phyloP scores from a whole-genome alignment of 306 rosid species.

The Phaseolus lunatus region DNA sequence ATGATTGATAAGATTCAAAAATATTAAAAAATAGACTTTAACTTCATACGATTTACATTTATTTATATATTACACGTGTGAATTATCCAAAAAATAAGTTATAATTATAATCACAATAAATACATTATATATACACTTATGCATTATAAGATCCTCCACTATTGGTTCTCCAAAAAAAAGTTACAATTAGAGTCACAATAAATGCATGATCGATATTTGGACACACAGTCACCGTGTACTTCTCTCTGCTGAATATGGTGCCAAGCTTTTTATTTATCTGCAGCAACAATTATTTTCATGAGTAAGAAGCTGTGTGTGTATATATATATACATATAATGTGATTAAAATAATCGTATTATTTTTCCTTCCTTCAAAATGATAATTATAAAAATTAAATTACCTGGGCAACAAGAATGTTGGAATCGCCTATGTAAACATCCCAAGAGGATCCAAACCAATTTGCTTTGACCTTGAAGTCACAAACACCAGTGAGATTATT shows the following conservation, averaged over 20 bases:
- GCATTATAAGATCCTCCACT: no score
- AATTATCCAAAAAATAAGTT: no score
- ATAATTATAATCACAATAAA: no score
- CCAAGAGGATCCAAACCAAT: conserved; percentile 48
- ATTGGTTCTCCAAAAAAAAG: no score
- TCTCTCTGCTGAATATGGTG: conserved; percentile 40
- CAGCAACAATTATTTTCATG: background rate
- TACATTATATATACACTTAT: no score
- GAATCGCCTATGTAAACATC: conserved; percentile 54
- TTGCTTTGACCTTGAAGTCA: conserved; percentile 59
- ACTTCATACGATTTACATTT: no score
- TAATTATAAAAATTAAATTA: background rate
- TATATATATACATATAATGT: no score
- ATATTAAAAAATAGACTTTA: no score
- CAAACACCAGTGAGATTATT: conserved; percentile 44
- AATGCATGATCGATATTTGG: conserved; percentile 59
- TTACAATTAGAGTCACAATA: conserved; percentile 50
- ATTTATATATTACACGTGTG: no score
- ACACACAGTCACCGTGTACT: conserved; percentile 47
- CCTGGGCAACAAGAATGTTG: conserved; percentile 55
- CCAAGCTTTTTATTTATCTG: conserved; percentile 53
- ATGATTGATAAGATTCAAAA: no score
- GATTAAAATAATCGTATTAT: no score
- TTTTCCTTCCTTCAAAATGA: conserved; percentile 14
- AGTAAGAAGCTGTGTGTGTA: no score